Evolutionary conservation across 768 basidiomycete genomes (phyloP).

Genomic region (Lactarius hengduanensis): DNA sequence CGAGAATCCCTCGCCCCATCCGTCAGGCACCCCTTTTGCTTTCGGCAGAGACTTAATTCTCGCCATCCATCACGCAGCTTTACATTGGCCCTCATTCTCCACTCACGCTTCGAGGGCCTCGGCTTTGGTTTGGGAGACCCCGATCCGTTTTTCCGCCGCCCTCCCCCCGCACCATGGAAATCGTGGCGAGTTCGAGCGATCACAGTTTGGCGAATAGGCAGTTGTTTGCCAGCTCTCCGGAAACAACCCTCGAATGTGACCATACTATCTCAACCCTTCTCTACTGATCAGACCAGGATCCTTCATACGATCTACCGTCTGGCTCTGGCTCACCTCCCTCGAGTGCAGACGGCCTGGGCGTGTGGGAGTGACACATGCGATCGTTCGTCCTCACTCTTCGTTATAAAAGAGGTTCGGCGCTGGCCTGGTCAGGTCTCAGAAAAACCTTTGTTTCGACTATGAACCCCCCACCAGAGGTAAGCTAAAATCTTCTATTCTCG

Average conservation of each 20-base stretch:
- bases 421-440: conserved; percentile 13
- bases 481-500: conserved; percentile 1
- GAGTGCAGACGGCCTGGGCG: conserved; percentile 14
- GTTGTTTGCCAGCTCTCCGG: conserved; percentile 1
- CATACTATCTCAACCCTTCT: conserved; percentile 15
- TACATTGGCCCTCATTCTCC: conserved; percentile 17
- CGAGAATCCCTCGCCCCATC: conserved; percentile 4
- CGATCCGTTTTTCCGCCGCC: conserved; percentile 27
- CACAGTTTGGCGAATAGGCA: conserved; percentile 19
- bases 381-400: conserved; percentile 7
- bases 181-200: conserved; percentile 22
- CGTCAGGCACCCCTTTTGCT: conserved; percentile 15
- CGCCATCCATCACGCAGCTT: conserved; percentile 15
- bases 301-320: conserved; percentile 19
- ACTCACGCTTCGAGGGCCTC: conserved; percentile 27
- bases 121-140: conserved; percentile 16
- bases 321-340: conserved; percentile 9
- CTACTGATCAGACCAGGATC: conserved; percentile 20
- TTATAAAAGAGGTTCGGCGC: conserved; percentile 16
- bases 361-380: conserved; percentile 23
- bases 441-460: conserved; percentile 66
- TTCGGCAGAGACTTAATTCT: conserved; percentile 24
- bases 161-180: conserved; percentile 19
- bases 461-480: conserved; percentile 50
- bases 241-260: conserved; percentile 24